Percentiles rank a stretch among this genome's conserved stretches.
phyloP scores from a whole-genome alignment of 495 filamentous ascomycete genomes.

The Mytilinidion resinicola region DNA sequence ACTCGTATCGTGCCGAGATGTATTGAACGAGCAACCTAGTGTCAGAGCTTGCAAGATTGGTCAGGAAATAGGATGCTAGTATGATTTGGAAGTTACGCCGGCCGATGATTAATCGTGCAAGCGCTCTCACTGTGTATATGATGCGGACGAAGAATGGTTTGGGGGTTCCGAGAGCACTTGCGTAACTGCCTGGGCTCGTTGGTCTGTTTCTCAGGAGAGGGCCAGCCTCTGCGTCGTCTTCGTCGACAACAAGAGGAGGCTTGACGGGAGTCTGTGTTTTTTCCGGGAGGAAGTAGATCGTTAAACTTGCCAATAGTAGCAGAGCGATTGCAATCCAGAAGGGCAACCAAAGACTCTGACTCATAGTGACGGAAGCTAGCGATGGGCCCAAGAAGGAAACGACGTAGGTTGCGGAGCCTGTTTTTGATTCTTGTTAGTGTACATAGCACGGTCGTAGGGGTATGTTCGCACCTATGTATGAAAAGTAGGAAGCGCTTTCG shows the following conservation, averaged over 20 bases:
- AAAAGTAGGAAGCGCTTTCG: slow-evolving; percentile 21
- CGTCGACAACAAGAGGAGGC: neutral
- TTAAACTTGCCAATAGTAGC: slow-evolving; percentile 16
- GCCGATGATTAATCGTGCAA: slow-evolving; percentile 6
- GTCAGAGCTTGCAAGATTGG: slow-evolving; percentile 24
- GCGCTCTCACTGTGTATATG: slow-evolving; percentile 6
- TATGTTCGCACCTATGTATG: slow-evolving; percentile 8
- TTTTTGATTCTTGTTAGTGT: too few species aligned
- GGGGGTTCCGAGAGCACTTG: slow-evolving; percentile 15
- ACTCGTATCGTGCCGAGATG: slow-evolving; percentile 28
- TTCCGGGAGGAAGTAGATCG: slow-evolving; percentile 12
- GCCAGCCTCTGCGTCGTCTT: neutral
- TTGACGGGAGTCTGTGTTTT: neutral
- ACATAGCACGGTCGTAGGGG: too few species aligned
- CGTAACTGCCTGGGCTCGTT: slow-evolving; percentile 9
- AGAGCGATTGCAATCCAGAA: slow-evolving; percentile 22
- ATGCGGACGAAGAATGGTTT: neutral
- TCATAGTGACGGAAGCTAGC: slow-evolving; percentile 25
- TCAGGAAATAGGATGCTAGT: slow-evolving; percentile 22
- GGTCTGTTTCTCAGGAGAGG: slow-evolving; percentile 9
- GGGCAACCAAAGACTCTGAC: slow-evolving; percentile 22
- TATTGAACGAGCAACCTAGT: slow-evolving; percentile 26
- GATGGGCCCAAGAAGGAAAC: slow-evolving; percentile 22
- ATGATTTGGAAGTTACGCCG: slow-evolving; percentile 26
- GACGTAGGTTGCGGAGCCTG: slow-evolving; percentile 19